Evolutionary conservation across 1,284 basidiomycete genomes (phyloP).

Genomic region (Moesziomyces parantarcticus): DNA sequence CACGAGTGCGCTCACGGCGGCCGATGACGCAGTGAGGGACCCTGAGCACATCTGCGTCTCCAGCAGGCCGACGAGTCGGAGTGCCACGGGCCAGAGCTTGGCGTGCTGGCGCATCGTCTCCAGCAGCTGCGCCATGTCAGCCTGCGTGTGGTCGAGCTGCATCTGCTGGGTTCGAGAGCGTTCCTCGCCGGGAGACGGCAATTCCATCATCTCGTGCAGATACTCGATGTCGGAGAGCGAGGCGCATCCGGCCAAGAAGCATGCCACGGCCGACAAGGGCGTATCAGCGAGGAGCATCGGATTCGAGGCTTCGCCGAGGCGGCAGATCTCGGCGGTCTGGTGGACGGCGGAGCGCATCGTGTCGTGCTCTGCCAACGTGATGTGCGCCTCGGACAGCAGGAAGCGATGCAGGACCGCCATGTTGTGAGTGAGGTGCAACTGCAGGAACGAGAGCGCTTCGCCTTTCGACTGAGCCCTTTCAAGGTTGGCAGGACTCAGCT

Average conservation of each 20-base stretch:
- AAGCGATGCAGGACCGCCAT: constrained; percentile 30
- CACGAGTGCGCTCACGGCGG: constrained; percentile 15
- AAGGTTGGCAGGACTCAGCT: constrained; percentile 23
- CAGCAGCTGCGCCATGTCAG: constrained; percentile 12
- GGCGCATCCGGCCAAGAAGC: constrained; percentile 30
- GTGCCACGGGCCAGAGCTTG: constrained; percentile 33
- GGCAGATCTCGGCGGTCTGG: constrained; percentile 33
- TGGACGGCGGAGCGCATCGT: constrained; percentile 27
- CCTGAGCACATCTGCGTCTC: constrained; percentile 10
- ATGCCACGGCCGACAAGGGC: constrained; percentile 23
- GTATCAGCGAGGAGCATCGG: constrained; percentile 26
- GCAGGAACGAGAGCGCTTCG: constrained; percentile 32
- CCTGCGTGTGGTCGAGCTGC: constrained; percentile 14
- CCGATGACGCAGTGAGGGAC: background rate
- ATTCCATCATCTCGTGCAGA: constrained; percentile 16
- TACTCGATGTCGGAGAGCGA: constrained; percentile 28
- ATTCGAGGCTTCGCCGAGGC: constrained; percentile 22
- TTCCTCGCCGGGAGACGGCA: background rate
- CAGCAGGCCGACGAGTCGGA: constrained; percentile 15
- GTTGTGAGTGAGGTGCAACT: constrained; percentile 42
- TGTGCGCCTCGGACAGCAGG: constrained; percentile 14
- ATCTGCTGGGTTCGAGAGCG: background rate
- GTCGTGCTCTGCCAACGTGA: constrained; percentile 29
- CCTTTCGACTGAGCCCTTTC: constrained; percentile 17
- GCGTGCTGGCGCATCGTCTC: constrained; percentile 24